These are phyloP conservation scores for Parmelia sp. DNA, from an alignment of 495 filamentous ascomycete genomes.

Conservation along the genomic window DNA sequence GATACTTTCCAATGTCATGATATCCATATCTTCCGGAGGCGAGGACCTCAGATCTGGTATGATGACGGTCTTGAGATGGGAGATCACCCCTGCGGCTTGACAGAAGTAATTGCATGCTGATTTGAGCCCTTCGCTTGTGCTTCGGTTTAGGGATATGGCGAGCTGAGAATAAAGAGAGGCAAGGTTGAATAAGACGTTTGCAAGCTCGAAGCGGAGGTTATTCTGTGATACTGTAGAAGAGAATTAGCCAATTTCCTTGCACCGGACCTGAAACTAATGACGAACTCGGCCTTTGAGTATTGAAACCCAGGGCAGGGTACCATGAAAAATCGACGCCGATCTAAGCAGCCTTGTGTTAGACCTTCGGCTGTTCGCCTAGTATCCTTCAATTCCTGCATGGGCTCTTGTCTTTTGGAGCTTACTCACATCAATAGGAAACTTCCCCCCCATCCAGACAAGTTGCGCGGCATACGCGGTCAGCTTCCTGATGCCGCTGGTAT, in stretches of 20 bases:
- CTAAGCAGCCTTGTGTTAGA: slow-evolving; percentile 36
- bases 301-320: slow-evolving; percentile 90
- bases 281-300: slow-evolving; percentile 63
- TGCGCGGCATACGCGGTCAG: slow-evolving; percentile 85
- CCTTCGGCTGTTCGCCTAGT: slow-evolving; percentile 5
- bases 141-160: slow-evolving; percentile 72
- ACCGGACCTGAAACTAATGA: slow-evolving; percentile 8
- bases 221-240: slow-evolving; percentile 62
- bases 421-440: slow-evolving; percentile 92
- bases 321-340: slow-evolving; percentile 93
- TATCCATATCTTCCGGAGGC: slow-evolving; percentile 94
- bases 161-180: slow-evolving; percentile 91
- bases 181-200: slow-evolving; percentile 89
- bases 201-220: slow-evolving; percentile 90
- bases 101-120: slow-evolving; percentile 88
- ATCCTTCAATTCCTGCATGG: slow-evolving; percentile 1
- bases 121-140: slow-evolving; percentile 76
- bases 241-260: slow-evolving; percentile 12
- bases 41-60: slow-evolving; percentile 79
- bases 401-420: background rate
- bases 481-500: slow-evolving; percentile 82
- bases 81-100: slow-evolving; percentile 76
- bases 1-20: slow-evolving; percentile 73
- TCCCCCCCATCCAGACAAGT: slow-evolving; percentile 87
- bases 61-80: slow-evolving; percentile 68